Evolutionary conservation across 441 rosid genomes (phyloP), one percentile per base, ranked within the genome.

Genomic region (Biscutella laevigata): DNA sequence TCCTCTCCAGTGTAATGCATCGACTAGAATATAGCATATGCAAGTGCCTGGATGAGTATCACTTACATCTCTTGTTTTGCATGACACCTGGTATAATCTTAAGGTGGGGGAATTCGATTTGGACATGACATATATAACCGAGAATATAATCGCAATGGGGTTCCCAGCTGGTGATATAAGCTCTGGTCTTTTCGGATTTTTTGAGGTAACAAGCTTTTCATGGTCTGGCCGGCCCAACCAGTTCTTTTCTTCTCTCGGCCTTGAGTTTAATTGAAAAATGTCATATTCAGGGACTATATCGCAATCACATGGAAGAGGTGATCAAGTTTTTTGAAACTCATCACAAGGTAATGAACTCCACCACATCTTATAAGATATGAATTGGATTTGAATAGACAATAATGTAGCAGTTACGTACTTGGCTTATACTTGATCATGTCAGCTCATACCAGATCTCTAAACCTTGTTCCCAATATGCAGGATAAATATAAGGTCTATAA

Each of bases 281-380:
- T n/a, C 48, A 59, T 63, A 61, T 68, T 47, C 79, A 81, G 96
- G 95, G 96, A 15, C 61, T 88, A 33, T 85, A 85, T 57, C 72
- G 90, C 32, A 87, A 87, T 65, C 94, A 84, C 68, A 82, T 84
- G 90, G 96, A 87, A 70, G 94, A 88, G 59, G 95, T 88, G 54
- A 85, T 85, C 53, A 79, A 40, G 28, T 85, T 88, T 75, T 76
- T 88, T 48, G 95, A 88, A 72, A 85, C 79, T 38, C 82, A 83
- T 47, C 95, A 88, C 67, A 78, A 83, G 95, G 96, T 1, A n/a
- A n/a, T n/a, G n/a, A n/a, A n/a, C n/a, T n/a, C n/a, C n/a, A n/a
- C n/a, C n/a, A n/a, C n/a, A n/a, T n/a, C n/a, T n/a, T n/a, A n/a
- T n/a, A n/a, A n/a, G n/a, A n/a, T n/a, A n/a, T n/a, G n/a, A n/a